These are phyloP conservation scores for Lentinula detonsa DNA, from an alignment of 768 basidiomycete species.

Conservation along the genomic window DNA sequence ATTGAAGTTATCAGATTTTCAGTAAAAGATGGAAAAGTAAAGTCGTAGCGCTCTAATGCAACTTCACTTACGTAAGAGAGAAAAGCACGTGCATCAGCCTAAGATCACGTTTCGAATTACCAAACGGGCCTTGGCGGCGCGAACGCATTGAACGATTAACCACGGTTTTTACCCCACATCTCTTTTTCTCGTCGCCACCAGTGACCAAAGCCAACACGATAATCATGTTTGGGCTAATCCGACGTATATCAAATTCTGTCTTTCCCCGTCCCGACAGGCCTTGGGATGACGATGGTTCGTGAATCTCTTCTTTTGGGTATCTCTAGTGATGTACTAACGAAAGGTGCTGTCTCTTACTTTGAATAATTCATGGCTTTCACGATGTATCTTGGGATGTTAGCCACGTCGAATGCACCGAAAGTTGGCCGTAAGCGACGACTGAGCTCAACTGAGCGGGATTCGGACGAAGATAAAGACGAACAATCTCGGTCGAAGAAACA, in stretches of 20 bases:
- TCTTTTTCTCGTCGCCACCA: background rate
- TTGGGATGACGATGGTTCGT: constrained; percentile 68
- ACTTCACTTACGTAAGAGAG: too few relatives aligned
- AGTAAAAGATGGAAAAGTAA: background rate
- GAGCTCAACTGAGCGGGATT: constrained; percentile 41
- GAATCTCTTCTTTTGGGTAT: constrained; percentile 22
- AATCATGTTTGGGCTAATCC: constrained; percentile 62
- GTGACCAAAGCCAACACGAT: background rate
- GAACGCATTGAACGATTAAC: background rate
- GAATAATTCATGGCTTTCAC: constrained; percentile 9
- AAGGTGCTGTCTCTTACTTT: constrained; percentile 8
- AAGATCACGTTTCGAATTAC: background rate
- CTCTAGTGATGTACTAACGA: constrained; percentile 13
- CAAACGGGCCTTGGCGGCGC: background rate
- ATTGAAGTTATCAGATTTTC: constrained; percentile 9
- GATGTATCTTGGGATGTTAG: constrained; percentile 25
- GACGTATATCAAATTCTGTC: constrained; percentile 65
- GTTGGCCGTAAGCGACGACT: constrained; percentile 62
- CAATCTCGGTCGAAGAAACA: constrained; percentile 37
- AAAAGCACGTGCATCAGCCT: background rate
- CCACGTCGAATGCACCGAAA: constrained; percentile 70
- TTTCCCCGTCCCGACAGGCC: constrained; percentile 69
- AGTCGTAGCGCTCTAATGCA: background rate
- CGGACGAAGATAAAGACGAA: constrained; percentile 34
- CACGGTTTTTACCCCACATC: background rate